Evolutionary conservation across 768 basidiomycete species (phyloP).

Genomic region (Grammothele lineata): DNA sequence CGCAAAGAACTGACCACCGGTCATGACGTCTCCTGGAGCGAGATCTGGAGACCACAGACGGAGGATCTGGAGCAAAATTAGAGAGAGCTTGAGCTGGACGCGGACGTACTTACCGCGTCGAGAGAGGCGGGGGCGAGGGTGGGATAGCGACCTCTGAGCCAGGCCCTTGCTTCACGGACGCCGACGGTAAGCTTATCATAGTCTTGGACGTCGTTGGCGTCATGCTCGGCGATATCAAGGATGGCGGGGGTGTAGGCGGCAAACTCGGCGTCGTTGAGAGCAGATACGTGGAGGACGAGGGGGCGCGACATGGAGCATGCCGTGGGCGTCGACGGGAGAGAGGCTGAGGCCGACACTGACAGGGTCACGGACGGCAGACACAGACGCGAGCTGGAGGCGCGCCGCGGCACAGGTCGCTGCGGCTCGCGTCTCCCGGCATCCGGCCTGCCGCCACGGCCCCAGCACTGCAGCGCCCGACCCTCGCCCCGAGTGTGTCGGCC

Average conservation of each 20-base stretch:
- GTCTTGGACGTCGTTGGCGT: constrained; percentile 27
- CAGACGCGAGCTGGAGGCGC: constrained; percentile 10
- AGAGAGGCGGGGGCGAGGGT: constrained; percentile 47
- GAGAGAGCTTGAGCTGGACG: not conserved
- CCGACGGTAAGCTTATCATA: constrained; percentile 54
- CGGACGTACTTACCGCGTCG: constrained; percentile 47
- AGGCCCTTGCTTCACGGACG: constrained; percentile 66
- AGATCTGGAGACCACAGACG: constrained; percentile 58
- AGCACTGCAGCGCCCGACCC: too few relatives aligned
- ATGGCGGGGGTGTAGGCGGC: constrained; percentile 59
- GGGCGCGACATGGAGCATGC: constrained; percentile 38
- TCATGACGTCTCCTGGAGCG: constrained; percentile 47
- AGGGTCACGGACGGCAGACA: constrained; percentile 1
- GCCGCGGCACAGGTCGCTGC: constrained; percentile 11
- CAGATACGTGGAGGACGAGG: constrained; percentile 67
- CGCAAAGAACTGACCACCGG: constrained; percentile 75
- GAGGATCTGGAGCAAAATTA: constrained; percentile 46
- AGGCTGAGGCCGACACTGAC: not conserved
- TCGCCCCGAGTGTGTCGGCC: too few relatives aligned
- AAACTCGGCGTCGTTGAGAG: constrained; percentile 73
- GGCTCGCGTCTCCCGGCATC: too few relatives aligned
- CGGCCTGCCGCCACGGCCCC: too few relatives aligned
- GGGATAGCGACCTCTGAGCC: constrained; percentile 69
- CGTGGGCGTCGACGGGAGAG: constrained; percentile 5
- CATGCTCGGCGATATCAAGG: constrained; percentile 30